Percentiles rank a stretch among this genome's conserved stretches.
Conservation (phyloP, 2,329 filamentous ascomycete genomes). For the Phyllosticta capitalensis region DNA sequence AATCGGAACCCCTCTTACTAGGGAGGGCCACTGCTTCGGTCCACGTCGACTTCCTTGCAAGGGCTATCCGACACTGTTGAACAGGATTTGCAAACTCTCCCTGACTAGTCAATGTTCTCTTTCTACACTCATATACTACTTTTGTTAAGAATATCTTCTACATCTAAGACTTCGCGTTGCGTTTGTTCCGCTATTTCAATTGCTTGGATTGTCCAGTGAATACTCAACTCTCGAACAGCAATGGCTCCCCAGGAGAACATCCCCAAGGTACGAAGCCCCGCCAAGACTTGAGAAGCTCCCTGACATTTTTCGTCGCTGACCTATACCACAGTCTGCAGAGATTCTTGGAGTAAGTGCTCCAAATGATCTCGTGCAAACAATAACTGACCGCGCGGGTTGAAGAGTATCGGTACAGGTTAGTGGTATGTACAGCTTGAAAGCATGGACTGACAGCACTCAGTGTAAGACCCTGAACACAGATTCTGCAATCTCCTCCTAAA, state of each 20-base stretch:
- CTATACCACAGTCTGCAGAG: conserved; percentile 25
- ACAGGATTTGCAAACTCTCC: background rate
- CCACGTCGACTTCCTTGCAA: background rate
- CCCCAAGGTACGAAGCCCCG: conserved; percentile 1
- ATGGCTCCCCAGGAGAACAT: conserved; percentile 12
- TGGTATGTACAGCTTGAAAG: background rate
- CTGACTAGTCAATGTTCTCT: background rate
- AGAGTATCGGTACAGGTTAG: conserved; percentile 32
- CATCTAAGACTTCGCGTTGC: background rate
- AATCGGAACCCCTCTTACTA: background rate
- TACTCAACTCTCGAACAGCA: background rate
- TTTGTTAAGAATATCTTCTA: background rate
- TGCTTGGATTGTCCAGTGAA: background rate
- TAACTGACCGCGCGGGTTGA: background rate
- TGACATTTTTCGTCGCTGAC: conserved; percentile 15
- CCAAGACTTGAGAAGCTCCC: conserved; percentile 3
- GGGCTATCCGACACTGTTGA: background rate
- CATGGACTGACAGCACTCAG: conserved; percentile 11
- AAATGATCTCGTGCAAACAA: background rate
- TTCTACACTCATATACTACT: background rate
- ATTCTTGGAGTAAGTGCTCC: conserved; percentile 27
- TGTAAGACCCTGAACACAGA: conserved; percentile 12
- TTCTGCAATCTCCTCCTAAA: conserved; percentile 15
- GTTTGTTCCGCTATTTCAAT: background rate
- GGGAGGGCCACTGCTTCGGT: background rate